phyloP scores from a whole-genome alignment of 805 yeast species.

The Sugiyamaella marilandica region DNA sequence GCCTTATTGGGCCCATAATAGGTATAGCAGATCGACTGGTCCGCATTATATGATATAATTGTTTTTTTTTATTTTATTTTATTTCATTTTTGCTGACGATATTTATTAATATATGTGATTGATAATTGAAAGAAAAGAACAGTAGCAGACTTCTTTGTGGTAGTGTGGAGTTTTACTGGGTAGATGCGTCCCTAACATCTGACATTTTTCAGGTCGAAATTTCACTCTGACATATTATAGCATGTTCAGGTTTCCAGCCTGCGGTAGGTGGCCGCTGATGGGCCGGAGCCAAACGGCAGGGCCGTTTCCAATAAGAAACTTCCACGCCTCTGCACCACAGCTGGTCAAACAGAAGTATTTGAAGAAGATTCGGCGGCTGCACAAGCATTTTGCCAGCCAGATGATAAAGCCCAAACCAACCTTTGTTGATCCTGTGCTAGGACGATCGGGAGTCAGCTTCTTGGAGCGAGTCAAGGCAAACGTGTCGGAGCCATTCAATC shows the following conservation, averaged over 20 bases:
- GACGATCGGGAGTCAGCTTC: constrained; percentile 62
- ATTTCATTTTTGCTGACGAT: too few species aligned
- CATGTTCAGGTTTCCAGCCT: not conserved
- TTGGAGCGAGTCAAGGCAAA: constrained; percentile 62
- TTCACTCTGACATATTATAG: not conserved
- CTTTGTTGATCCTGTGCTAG: constrained; percentile 79
- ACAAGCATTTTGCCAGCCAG: constrained; percentile 27
- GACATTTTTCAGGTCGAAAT: not conserved
- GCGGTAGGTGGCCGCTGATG: not conserved
- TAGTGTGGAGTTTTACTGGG: too few species aligned
- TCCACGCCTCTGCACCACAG: constrained; percentile 6
- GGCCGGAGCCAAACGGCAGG: not conserved
- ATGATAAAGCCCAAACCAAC: constrained; percentile 26
- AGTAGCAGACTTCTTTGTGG: too few species aligned
- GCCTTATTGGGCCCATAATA: not conserved
- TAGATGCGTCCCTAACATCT: not conserved
- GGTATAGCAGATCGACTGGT: not conserved
- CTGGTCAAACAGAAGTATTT: constrained; percentile 17
- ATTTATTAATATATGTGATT: too few species aligned
- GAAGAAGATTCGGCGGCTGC: constrained; percentile 20
- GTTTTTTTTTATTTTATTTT: too few species aligned
- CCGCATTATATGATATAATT: too few species aligned
- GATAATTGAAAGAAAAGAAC: too few species aligned
- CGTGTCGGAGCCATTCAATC: constrained; percentile 57
- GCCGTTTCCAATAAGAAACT: not conserved